These are phyloP conservation scores for Yamadazyma atlantica DNA, from an alignment of 1,139 yeast species.

Conservation along the genomic window DNA sequence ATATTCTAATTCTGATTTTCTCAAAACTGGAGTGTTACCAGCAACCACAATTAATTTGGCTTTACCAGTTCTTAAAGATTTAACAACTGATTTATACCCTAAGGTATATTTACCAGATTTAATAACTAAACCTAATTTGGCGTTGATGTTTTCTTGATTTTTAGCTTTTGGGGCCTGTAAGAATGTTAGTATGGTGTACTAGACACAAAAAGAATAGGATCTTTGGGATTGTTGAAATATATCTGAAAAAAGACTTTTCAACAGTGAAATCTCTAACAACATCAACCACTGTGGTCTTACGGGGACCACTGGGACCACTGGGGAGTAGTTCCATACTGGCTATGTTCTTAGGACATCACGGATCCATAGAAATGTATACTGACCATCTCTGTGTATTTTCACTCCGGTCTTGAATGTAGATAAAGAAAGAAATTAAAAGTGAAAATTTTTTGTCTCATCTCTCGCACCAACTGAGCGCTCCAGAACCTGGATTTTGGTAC, in stretches of 20 bases:
- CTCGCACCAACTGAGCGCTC: neutral
- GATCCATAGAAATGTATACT: constrained; percentile 40
- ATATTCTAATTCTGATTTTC: constrained; percentile 99
- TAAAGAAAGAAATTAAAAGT: constrained; percentile 7
- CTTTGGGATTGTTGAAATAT: too few relatives aligned
- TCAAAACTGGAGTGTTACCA: constrained; percentile 99
- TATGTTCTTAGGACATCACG: constrained; percentile 1
- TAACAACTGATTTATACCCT: constrained; percentile 99
- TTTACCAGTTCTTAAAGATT: constrained; percentile 98
- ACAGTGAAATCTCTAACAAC: too few relatives aligned
- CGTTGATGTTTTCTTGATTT: constrained; percentile 94
- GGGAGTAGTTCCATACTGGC: too few relatives aligned
- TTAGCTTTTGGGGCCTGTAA: constrained; percentile 91
- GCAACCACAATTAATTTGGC: constrained; percentile 98
- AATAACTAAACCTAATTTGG: constrained; percentile 96
- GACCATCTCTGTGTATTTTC: constrained; percentile 85
- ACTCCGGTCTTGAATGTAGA: constrained; percentile 78
- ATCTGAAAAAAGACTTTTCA: too few relatives aligned
- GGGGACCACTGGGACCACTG: too few relatives aligned
- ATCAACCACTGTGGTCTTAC: too few relatives aligned
- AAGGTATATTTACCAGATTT: constrained; percentile 99
- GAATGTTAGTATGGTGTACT: constrained; percentile 28
- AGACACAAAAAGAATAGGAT: too few relatives aligned
- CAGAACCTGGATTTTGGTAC: neutral
- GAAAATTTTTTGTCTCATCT: constrained; percentile 1